Evolutionary conservation across 495 filamentous ascomycete species (phyloP).

Genomic region (Penicillium tannophilum): DNA sequence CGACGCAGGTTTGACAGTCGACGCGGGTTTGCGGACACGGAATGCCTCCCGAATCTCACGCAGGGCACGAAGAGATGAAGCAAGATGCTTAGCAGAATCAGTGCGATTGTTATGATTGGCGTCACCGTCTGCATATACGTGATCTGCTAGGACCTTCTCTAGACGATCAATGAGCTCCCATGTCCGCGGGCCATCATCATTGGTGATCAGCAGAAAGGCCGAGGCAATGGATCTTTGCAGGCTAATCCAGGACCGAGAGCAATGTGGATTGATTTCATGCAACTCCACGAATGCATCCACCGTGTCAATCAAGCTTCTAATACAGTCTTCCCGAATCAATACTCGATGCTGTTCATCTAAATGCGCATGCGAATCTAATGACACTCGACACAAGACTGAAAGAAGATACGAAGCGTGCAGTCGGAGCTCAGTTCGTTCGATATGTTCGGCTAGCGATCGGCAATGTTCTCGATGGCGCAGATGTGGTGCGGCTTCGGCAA

Average conservation of each 20-base stretch:
- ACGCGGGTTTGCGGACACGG: slow-evolving; percentile 20
- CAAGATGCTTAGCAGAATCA: slow-evolving; percentile 43
- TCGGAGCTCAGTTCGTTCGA: slow-evolving; percentile 58
- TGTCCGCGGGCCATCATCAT: slow-evolving; percentile 41
- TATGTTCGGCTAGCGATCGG: slow-evolving; percentile 49
- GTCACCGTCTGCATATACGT: slow-evolving; percentile 41
- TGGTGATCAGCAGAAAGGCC: slow-evolving; percentile 47
- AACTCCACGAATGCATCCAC: slow-evolving; percentile 50
- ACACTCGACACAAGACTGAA: slow-evolving; percentile 59
- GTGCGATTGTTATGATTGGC: slow-evolving; percentile 35
- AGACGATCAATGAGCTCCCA: slow-evolving; percentile 44
- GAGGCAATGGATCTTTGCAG: slow-evolving; percentile 50
- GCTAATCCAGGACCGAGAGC: slow-evolving; percentile 52
- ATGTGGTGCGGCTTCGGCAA: slow-evolving; percentile 54
- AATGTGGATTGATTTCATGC: slow-evolving; percentile 42
- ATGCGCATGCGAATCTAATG: slow-evolving; percentile 49
- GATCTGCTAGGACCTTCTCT: slow-evolving; percentile 43
- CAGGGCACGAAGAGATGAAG: slow-evolving; percentile 44
- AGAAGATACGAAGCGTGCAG: slow-evolving; percentile 61
- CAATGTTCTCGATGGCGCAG: slow-evolving; percentile 53
- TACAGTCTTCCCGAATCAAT: slow-evolving; percentile 47
- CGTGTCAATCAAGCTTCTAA: slow-evolving; percentile 43
- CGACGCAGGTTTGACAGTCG: slow-evolving; percentile 4
- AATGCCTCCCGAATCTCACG: slow-evolving; percentile 43
- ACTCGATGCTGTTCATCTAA: slow-evolving; percentile 35